Base-by-base conservation (phyloP, 2,329 filamentous ascomycete genomes). In the Fusarium fracticaudum region DNA sequence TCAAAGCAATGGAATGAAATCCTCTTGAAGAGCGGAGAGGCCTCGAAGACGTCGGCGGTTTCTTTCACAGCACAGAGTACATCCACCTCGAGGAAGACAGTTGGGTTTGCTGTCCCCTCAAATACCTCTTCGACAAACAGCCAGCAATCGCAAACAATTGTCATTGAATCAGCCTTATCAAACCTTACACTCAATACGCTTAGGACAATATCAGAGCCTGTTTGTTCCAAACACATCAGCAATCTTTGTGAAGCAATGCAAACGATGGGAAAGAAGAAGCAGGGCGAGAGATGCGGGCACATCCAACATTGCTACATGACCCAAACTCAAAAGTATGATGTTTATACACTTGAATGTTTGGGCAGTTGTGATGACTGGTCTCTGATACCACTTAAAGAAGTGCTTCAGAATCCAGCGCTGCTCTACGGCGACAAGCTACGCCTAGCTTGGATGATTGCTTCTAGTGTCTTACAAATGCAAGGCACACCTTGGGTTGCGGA, bases 1-100 rank as follows among this genome's bases (percentile, higher is more conserved):
- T 33, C 40, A 1, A 65, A 41, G 14, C 63, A 63, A n/a, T 65
- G 63, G 63, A 62, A 54, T 37, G 63, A 54, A 9, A 50, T 65
- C 7, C 26, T 65, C 10, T 5, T 65, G 11, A 31, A 17, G 14
- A 53, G 14, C 7, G 14, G 18, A 4, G 26, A 37, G 4, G 3
- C 5, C 6, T 2, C 8, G 0, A 18, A 35, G 29, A 37, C 1
- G 8, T 20, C 45, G 0, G 10, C 13, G 5, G 13, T 31, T 3
- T 45, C 50, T 14, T 20, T 58, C 22, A 18, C 51, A 0, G 6
- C 48, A 3, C 60, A 26, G 1, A 31, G 11, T 1, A 18, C 18
- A 35, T 6, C 1, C 1, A 14, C 17, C 1, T 43, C 29, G 1
- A 64, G 11, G 5, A 64, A 43, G n/a, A 60, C 29, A 1, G 54